These are phyloP conservation scores for Neobulgaria alba DNA, from an alignment of 2,329 filamentous ascomycete genomes.

Conservation along the genomic window DNA sequence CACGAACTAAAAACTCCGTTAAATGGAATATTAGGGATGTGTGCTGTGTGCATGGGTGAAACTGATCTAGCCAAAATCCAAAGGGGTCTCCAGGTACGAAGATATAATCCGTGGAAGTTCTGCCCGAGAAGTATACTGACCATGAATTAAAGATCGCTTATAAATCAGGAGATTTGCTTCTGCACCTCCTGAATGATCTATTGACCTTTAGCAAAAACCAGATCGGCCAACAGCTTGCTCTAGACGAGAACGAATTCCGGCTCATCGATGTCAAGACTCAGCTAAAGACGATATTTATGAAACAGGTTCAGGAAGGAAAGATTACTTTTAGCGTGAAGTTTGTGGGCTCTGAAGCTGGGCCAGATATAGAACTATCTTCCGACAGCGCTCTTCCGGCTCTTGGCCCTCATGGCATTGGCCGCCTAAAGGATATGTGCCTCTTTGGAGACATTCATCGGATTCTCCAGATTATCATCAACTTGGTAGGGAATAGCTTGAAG, in stretches of 20 bases:
- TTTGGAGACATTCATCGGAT: slow-evolving; percentile 93
- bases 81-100: slow-evolving; percentile 46
- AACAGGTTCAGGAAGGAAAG: slow-evolving; percentile 71
- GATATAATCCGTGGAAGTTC: too few relatives aligned
- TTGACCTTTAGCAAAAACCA: slow-evolving; percentile 94
- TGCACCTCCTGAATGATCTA: slow-evolving; percentile 82
- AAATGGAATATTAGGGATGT: slow-evolving; percentile 94
- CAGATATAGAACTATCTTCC: slow-evolving; percentile 11
- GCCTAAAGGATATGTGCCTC: slow-evolving; percentile 37
- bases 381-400: slow-evolving; percentile 42
- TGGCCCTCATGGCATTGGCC: slow-evolving; percentile 46
- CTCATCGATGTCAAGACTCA: slow-evolving; percentile 79
- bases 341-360: slow-evolving; percentile 40
- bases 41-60: slow-evolving; percentile 86
- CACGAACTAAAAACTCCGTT: slow-evolving; percentile 86
- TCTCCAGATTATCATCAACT: slow-evolving; percentile 84
- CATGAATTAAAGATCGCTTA: too few relatives aligned
- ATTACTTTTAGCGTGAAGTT: slow-evolving; percentile 70
- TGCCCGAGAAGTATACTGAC: too few relatives aligned
- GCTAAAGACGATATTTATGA: slow-evolving; percentile 78
- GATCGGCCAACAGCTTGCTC: slow-evolving; percentile 71
- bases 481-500: slow-evolving; percentile 86
- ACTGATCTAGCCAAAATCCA: slow-evolving; percentile 71
- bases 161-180: slow-evolving; percentile 74
- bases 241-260: slow-evolving; percentile 80